Conservation (phyloP, 225 moss, liverwort and hornwort genomes). For the Antitrichia curtipendula region DNA sequence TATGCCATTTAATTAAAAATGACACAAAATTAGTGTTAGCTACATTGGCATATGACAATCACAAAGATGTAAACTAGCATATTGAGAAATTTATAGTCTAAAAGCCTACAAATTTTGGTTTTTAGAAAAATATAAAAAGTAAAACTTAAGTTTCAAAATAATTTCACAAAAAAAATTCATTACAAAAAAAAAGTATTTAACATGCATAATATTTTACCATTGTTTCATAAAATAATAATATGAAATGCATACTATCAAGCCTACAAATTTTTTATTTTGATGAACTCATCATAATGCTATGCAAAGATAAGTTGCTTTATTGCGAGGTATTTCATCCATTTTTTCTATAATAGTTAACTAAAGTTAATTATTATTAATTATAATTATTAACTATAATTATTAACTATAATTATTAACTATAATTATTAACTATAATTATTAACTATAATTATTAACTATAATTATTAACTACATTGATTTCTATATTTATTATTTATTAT, state of each 20-base stretch:
- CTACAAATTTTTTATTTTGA: background rate
- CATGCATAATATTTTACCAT: background rate
- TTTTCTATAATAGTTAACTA: no score
- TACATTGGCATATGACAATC: background rate
- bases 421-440: no score
- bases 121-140: background rate
- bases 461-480: no score
- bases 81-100: background rate
- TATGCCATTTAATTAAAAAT: background rate
- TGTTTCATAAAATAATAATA: no score
- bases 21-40: background rate
- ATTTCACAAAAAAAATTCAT: background rate
- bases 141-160: rapidly evolving
- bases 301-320: conserved; percentile 68
- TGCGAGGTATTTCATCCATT: conserved; percentile 48
- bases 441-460: no score
- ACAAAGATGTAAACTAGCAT: background rate
- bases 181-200: background rate
- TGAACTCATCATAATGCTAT: background rate
- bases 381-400: no score
- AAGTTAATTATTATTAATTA: no score
- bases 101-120: background rate
- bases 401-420: no score
- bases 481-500: no score
- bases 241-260: background rate